These are phyloP conservation scores for Claviceps humidiphila DNA, from an alignment of 2,329 filamentous ascomycete species.

Conservation along the genomic window DNA sequence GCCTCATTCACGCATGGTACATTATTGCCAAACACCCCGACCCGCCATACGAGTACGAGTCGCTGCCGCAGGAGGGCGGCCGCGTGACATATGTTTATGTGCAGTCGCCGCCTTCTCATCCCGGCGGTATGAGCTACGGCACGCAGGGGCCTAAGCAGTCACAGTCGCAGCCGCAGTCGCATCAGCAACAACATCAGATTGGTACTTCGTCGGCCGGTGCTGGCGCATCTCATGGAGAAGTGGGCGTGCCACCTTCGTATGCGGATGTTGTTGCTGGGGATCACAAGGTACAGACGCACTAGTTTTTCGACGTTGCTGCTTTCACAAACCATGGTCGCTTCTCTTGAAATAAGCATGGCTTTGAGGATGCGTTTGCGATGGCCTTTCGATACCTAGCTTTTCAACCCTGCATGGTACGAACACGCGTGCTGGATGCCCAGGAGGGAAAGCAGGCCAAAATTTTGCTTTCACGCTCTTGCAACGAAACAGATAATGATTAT, in stretches of 20 bases:
- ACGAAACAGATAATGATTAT: background rate
- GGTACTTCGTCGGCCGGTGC: slow-evolving; percentile 11
- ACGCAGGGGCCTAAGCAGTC: slow-evolving; percentile 1
- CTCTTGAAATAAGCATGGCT: background rate
- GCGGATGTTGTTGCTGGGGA: slow-evolving; percentile 82
- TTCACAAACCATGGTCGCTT: too few species aligned
- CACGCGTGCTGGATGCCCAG: background rate
- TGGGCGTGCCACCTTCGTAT: slow-evolving; percentile 63
- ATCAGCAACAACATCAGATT: too few species aligned
- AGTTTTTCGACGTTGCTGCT: background rate
- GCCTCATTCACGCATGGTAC: slow-evolving; percentile 93
- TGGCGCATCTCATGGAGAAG: slow-evolving; percentile 26
- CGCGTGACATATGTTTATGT: slow-evolving; percentile 71
- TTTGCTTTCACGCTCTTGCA: background rate
- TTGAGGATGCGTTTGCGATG: background rate
- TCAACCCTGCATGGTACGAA: background rate
- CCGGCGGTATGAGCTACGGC: slow-evolving; percentile 11
- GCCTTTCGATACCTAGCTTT: too few species aligned
- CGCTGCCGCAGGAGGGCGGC: slow-evolving; percentile 42
- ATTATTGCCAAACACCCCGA: slow-evolving; percentile 90
- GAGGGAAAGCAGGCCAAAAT: background rate
- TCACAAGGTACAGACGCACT: slow-evolving; percentile 62
- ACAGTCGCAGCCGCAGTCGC: too few species aligned
- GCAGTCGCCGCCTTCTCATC: slow-evolving; percentile 24
- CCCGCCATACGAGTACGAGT: slow-evolving; percentile 54